phyloP scores from a whole-genome alignment of 495 filamentous ascomycete species.

The Hyaloscypha bicolor region DNA sequence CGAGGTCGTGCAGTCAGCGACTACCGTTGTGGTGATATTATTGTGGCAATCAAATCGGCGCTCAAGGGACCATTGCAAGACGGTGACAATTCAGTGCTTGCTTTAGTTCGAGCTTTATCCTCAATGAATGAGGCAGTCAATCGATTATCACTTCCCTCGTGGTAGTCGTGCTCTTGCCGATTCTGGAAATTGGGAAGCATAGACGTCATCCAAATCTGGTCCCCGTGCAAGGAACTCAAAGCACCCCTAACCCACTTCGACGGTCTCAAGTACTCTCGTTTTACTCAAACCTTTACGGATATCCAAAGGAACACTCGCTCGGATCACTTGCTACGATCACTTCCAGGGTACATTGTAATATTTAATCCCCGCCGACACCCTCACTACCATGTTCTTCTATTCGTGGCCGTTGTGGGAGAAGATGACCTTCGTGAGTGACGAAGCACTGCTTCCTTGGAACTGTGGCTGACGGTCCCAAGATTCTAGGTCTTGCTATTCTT shows the following conservation, averaged over 20 bases:
- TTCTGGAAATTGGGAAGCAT: slow-evolving; percentile 6
- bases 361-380: not conserved
- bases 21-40: not conserved
- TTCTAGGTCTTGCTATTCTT: slow-evolving; percentile 50
- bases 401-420: slow-evolving; percentile 88
- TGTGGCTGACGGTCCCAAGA: slow-evolving; percentile 34
- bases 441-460: not conserved
- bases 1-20: not conserved
- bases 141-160: not conserved
- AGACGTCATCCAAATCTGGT: not conserved
- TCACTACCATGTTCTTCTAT: slow-evolving; percentile 63
- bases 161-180: slow-evolving; percentile 5
- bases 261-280: not conserved
- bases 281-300: slow-evolving; percentile 1
- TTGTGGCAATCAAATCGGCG: not conserved
- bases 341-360: not conserved
- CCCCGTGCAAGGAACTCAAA: not conserved
- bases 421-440: slow-evolving; percentile 77
- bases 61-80: not conserved
- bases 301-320: not conserved
- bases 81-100: not conserved
- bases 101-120: not conserved
- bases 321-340: not conserved
- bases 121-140: not conserved
- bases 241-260: not conserved